phyloP scores from a whole-genome alignment of 495 filamentous ascomycete genomes.

The Parathielavia hyrcaniae region DNA sequence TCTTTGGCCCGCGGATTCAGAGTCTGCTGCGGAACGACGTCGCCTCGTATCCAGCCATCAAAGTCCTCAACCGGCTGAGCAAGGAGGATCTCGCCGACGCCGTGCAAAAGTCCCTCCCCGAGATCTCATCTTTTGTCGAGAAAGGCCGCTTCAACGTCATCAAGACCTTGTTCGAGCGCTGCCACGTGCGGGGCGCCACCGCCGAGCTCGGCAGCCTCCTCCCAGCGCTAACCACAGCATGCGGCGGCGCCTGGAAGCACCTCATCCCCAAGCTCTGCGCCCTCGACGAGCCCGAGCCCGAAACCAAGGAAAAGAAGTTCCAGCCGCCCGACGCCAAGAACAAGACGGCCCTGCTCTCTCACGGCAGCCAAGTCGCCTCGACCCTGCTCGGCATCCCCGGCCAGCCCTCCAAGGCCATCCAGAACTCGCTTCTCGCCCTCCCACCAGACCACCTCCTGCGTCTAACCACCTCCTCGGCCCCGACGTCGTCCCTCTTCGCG shows the following conservation, averaged over 20 bases:
- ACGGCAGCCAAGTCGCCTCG: slow-evolving; percentile 41
- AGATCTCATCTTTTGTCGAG: slow-evolving; percentile 62
- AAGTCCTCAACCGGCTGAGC: slow-evolving; percentile 71
- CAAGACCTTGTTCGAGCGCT: slow-evolving; percentile 76
- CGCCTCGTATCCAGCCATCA: slow-evolving; percentile 75
- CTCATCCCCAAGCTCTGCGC: slow-evolving; percentile 54
- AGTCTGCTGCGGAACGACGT: slow-evolving; percentile 81
- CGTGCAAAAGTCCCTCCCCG: slow-evolving; percentile 59
- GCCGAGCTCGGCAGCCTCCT: slow-evolving; percentile 57
- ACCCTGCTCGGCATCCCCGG: slow-evolving; percentile 42
- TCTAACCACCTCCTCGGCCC: slow-evolving; percentile 36
- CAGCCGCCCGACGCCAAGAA: slow-evolving; percentile 34
- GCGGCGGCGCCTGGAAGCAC: slow-evolving; percentile 49
- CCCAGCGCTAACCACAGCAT: slow-evolving; percentile 52
- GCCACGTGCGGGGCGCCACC: slow-evolving; percentile 51
- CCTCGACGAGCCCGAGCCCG: slow-evolving; percentile 33
- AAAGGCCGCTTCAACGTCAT: slow-evolving; percentile 70
- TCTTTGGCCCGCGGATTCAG: slow-evolving; percentile 68
- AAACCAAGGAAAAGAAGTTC: slow-evolving; percentile 24
- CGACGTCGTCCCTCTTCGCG: slow-evolving; percentile 57
- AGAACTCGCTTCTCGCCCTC: slow-evolving; percentile 38
- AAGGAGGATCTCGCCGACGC: slow-evolving; percentile 74
- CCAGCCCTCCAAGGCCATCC: slow-evolving; percentile 36
- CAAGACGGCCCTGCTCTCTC: slow-evolving; percentile 39
- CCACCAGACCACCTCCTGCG: slow-evolving; percentile 32